Evolutionary conservation across 1,284 basidiomycete genomes (phyloP).

Genomic region (Ganoderma lucidum): DNA sequence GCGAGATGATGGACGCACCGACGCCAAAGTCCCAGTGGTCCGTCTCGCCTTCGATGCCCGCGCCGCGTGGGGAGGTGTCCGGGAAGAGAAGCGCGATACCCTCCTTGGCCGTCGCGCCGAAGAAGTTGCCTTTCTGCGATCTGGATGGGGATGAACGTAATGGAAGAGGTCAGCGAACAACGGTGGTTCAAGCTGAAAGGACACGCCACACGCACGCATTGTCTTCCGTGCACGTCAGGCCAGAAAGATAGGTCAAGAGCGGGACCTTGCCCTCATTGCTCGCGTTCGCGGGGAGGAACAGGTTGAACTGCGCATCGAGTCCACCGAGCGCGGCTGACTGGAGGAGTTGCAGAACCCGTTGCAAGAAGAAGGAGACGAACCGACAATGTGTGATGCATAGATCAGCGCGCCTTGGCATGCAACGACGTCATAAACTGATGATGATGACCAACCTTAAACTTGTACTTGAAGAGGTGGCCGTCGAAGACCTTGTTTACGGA

Average conservation of each 20-base stretch:
- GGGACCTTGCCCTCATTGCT: conserved; percentile 68
- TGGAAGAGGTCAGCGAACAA: conserved; percentile 2
- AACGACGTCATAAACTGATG: conserved; percentile 4
- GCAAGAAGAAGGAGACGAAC: conserved; percentile 4
- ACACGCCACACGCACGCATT: conserved; percentile 69
- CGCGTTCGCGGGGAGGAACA: conserved; percentile 84
- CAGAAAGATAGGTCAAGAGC: conserved; percentile 90
- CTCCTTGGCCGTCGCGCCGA: conserved; percentile 81
- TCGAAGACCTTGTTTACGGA: conserved; percentile 83
- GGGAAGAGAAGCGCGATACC: conserved; percentile 95
- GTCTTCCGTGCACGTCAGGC: conserved; percentile 96
- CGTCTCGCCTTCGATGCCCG: conserved; percentile 89
- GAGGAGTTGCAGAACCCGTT: conserved; percentile 31
- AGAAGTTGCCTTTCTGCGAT: conserved; percentile 89
- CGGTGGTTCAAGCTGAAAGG: not conserved
- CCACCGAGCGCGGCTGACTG: conserved; percentile 79
- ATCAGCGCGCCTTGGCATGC: conserved; percentile 14
- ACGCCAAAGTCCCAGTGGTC: conserved; percentile 94
- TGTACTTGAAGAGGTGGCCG: conserved; percentile 87
- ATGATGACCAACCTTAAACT: conserved; percentile 68
- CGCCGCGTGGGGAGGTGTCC: conserved; percentile 95
- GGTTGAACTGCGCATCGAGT: conserved; percentile 85
- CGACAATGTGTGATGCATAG: conserved; percentile 16
- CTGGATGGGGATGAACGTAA: conserved; percentile 46
- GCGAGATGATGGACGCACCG: conserved; percentile 43